phyloP scores from a whole-genome alignment of 495 filamentous ascomycete genomes.

The Trichoderma gamsii region DNA sequence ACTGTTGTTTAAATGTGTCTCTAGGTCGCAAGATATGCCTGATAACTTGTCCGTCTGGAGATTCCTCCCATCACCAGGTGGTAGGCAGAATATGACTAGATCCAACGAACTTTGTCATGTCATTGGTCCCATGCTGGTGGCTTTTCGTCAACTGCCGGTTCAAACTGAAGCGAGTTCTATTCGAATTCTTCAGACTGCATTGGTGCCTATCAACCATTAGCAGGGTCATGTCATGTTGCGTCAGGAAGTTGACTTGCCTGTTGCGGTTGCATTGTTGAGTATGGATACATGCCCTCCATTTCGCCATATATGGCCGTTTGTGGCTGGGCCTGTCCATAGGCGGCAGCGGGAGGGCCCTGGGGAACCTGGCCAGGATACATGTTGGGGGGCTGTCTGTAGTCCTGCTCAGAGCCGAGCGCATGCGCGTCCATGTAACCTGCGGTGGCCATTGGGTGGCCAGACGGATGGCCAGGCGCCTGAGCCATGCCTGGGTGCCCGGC shows the following conservation, averaged over 20 bases:
- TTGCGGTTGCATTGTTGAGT: constrained; percentile 73
- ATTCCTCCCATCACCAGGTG: neutral
- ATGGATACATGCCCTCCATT: constrained; percentile 80
- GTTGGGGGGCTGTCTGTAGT: constrained; percentile 65
- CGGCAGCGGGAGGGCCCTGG: constrained; percentile 52
- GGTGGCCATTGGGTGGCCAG: constrained; percentile 46
- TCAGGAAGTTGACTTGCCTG: constrained; percentile 54
- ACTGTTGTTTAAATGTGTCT: neutral
- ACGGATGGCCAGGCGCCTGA: constrained; percentile 52
- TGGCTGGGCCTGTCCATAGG: constrained; percentile 67
- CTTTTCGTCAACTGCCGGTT: neutral
- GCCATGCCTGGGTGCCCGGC: constrained; percentile 55
- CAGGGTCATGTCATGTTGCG: neutral
- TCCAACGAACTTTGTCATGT: neutral
- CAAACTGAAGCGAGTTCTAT: neutral
- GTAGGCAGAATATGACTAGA: neutral
- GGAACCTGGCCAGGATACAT: constrained; percentile 79
- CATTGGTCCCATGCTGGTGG: neutral
- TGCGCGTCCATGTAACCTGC: constrained; percentile 63
- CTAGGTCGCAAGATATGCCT: neutral
- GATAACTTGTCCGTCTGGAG: neutral
- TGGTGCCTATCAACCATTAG: constrained; percentile 14
- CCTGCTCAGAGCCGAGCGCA: constrained; percentile 62
- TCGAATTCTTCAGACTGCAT: constrained; percentile 18
- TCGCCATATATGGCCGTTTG: constrained; percentile 68